These are phyloP conservation scores for Lophium mytilinum DNA, from an alignment of 495 filamentous ascomycete genomes.

Conservation along the genomic window DNA sequence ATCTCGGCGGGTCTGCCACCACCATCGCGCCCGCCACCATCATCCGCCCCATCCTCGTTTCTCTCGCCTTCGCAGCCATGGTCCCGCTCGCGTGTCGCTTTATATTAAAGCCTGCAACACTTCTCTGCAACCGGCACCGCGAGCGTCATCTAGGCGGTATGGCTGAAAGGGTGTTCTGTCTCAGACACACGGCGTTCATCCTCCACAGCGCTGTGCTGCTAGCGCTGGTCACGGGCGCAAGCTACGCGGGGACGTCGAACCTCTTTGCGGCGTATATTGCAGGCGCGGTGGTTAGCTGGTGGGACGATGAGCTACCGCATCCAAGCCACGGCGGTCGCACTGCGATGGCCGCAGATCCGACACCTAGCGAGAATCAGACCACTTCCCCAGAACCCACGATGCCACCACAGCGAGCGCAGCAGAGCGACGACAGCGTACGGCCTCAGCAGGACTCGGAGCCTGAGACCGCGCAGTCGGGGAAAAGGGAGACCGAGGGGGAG, in stretches of 20 bases:
- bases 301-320: conserved; percentile 34
- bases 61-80: conserved; percentile 46
- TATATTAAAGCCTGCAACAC: conserved; percentile 36
- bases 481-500: no score
- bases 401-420: no score
- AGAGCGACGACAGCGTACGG: no score
- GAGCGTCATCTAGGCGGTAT: conserved; percentile 4
- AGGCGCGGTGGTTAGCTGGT: conserved; percentile 51
- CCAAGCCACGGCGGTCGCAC: not conserved
- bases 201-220: conserved; percentile 43
- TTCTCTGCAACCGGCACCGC: conserved; percentile 9
- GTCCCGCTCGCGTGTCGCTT: conserved; percentile 42
- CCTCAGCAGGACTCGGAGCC: no score
- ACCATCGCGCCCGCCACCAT: conserved; percentile 40
- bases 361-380: not conserved
- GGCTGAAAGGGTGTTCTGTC: not conserved
- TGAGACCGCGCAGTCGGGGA: no score
- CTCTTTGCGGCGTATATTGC: conserved; percentile 66
- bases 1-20: conserved; percentile 34
- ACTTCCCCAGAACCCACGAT: not conserved
- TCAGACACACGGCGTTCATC: conserved; percentile 33
- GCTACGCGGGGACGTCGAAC: conserved; percentile 58
- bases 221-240: conserved; percentile 47
- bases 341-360: not conserved
- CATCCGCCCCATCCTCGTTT: conserved; percentile 52